Base-by-base conservation (phyloP, 1,284 basidiomycete genomes). In the Taiwanofungus camphoratus region DNA sequence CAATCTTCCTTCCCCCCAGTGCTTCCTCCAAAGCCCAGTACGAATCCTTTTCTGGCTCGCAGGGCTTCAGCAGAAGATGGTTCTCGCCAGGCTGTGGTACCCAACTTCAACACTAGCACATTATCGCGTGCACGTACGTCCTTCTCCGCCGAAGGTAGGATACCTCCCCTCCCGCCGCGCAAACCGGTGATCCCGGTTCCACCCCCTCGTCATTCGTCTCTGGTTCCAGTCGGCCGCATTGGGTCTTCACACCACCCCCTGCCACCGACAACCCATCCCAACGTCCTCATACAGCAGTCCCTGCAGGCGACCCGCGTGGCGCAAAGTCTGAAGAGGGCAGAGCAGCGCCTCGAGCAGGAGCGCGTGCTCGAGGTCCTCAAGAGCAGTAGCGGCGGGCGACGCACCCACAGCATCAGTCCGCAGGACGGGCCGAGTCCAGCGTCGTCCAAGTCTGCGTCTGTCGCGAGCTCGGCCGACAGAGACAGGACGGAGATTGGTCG, bases 291-390 rank as follows among this genome's bases (percentile, higher is more conserved):
- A 60, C 75, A 75, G 47, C 83, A 86, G 57, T 79, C 76, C 18
- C 64, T 87, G 1, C 76, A 82, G 42, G 85, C 85, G 3, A 79
- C 74, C 42, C 82, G 82, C 49, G 73, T 76, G 0, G 85, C 75
- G 3, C 77, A 83, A 57, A 73, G 71, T 6, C 66, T 84, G 59
- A 84, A 85, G 60, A 74, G 74, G 41, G 78, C 75, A 0, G 79
- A 86, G 52, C 75, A 76, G 36, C 70, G 74, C 47, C 66, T 83
- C n/a, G 82, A 82, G 57, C 73, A 76, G 49, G 79, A 82, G 55
- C 69, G 83, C 15, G 71, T 85, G n/a, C 63, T 85, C 44, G 76
- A 81, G 54, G 78, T 87, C 4, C 68, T 87, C 22, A 81, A 81
- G 60, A 62, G 54, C 45, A 59, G 56, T 42, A 44, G 56, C 30